A percentile compares a stretch with the other conserved stretches of the same genome.
Conservation (phyloP, 2,329 filamentous ascomycete genomes). For the Graphilbum sp. region DNA sequence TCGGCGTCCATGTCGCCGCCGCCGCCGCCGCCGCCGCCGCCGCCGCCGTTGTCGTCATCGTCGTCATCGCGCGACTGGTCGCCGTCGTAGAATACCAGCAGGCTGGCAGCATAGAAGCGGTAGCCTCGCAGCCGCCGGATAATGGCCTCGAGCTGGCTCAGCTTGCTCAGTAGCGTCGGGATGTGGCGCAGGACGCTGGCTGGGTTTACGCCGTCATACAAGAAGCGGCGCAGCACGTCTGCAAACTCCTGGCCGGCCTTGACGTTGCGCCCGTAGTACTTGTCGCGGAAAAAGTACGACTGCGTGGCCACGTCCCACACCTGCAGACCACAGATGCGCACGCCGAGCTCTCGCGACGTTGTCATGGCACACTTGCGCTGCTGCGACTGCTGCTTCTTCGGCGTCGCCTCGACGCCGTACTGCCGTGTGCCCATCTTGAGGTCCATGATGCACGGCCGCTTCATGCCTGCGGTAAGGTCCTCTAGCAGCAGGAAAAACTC, state of each 20-base stretch:
- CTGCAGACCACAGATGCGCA: constrained; percentile 88
- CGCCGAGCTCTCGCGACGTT: constrained; percentile 79
- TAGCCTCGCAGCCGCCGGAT: constrained; percentile 68
- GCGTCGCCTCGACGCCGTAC: constrained; percentile 79
- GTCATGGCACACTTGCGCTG: constrained; percentile 83
- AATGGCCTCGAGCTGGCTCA: constrained; percentile 68
- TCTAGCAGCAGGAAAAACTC: constrained; percentile 90
- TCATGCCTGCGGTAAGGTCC: constrained; percentile 93
- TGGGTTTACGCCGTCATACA: constrained; percentile 77
- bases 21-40: constrained; percentile 14
- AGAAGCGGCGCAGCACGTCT: constrained; percentile 69
- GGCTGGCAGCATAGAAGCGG: constrained; percentile 85
- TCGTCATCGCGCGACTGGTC: constrained; percentile 37
- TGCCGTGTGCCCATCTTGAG: constrained; percentile 98
- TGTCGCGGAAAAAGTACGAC: constrained; percentile 90
- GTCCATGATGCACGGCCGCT: constrained; percentile 88
- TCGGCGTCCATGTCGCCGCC: constrained; percentile 56
- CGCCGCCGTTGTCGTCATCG: constrained; percentile 42
- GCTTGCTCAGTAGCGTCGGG: constrained; percentile 69
- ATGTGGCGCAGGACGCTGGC: constrained; percentile 73
- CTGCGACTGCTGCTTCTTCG: constrained; percentile 88
- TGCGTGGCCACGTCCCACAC: constrained; percentile 80
- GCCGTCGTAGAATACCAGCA: constrained; percentile 95
- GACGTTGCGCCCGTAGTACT: constrained; percentile 84
- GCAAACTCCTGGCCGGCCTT: constrained; percentile 83